Base-by-base conservation (phyloP, 2,329 filamentous ascomycete species). In the Paraphaeosphaeria minitans region DNA sequence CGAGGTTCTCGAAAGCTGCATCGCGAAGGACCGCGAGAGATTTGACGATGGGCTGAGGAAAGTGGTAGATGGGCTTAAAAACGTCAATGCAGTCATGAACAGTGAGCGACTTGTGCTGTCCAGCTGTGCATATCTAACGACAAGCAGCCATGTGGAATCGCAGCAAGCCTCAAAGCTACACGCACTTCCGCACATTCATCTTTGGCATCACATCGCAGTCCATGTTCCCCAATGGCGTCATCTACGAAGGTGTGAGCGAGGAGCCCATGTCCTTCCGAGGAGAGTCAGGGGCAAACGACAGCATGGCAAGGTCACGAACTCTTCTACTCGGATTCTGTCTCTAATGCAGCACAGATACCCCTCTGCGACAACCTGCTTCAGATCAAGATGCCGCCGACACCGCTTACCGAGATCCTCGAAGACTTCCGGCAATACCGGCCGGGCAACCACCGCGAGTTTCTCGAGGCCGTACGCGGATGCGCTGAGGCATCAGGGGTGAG, bases 101-200 rank as follows among this genome's bases (percentile, higher is more conserved):
- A 82, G 84, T 84, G 76, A 73, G 80, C 78, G 29, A 41, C 22
- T 21, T 12, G 16, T 13, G 41, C 19, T 14, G 42, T 45, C 27
- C n/a, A 6, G 12, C 14, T 27, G 1, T 14, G 4, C 14, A 19
- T 8, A 9, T 31, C 27, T 53, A 4, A 51, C 16, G 5, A 41
- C 58, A 69, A 19, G 10, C 53, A 87, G 85, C 82, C 46, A 98
- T 98, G 94, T 97, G 93, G 94, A 84, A 84, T 60, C 91, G 93
- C 76, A 95, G 91, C 56, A 90, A 91, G 68, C 93, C 93, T 2
- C 84, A 85, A 19, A 87, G 92, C 66, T 97, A 97, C 80, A 92
- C 90, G 59, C 89, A 86, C 66, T 97, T 97, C 85, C 90, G 93
- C 42, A 96, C 94, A 12, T 97, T 97, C 82, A 97, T 97, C 80